Evolutionary conservation across 345 rosid species (phyloP).

Genomic region (Capsella bursapastoris): DNA sequence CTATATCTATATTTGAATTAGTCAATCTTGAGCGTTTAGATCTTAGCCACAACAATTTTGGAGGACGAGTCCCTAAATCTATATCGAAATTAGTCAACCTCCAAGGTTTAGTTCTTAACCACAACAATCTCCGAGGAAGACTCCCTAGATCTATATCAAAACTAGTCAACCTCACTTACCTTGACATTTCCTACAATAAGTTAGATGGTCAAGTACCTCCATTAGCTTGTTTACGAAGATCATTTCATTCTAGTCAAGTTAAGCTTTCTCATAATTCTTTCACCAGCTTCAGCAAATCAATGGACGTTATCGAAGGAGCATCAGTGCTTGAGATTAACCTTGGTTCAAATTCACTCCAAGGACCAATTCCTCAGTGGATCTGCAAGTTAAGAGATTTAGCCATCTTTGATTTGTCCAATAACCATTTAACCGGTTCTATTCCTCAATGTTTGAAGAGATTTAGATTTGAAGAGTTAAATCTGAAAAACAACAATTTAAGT

Average conservation of each 20-base stretch:
- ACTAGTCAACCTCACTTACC: background rate
- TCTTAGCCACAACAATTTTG: background rate
- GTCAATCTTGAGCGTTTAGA: background rate
- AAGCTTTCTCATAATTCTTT: background rate
- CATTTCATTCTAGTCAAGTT: no score
- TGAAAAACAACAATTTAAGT: background rate
- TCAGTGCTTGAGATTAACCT: background rate
- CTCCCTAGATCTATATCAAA: constrained; percentile 6
- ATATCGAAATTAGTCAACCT: background rate
- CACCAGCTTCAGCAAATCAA: background rate
- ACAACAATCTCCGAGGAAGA: background rate
- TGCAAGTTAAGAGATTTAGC: background rate
- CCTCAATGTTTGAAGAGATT: background rate
- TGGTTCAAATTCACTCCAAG: constrained; percentile 17
- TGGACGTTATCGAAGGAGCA: background rate
- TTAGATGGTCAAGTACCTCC: constrained; percentile 29
- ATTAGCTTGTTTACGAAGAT: no score
- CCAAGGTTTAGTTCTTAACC: background rate
- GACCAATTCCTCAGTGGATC: constrained; percentile 36
- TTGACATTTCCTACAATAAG: constrained; percentile 49
- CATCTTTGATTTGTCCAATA: background rate
- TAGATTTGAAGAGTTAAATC: background rate
- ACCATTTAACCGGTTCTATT: background rate
- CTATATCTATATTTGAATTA: constrained; percentile 2
- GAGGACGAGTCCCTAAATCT: background rate